Conservation (phyloP, 768 basidiomycete species). For the Crassisporium funariophilum region DNA sequence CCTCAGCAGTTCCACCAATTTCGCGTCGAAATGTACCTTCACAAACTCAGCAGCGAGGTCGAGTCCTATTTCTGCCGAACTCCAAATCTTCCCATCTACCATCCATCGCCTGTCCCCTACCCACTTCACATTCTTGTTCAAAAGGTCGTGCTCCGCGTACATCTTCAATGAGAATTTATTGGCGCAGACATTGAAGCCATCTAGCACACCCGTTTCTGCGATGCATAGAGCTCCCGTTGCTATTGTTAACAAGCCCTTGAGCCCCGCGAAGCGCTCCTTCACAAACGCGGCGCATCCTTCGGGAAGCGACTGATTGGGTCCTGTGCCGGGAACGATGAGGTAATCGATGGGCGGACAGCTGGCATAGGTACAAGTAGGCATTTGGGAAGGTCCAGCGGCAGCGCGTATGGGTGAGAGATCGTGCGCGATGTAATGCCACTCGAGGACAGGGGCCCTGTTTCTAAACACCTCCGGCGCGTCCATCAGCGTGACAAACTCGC, state of each 20-base stretch:
- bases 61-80: constrained; percentile 25
- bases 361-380: constrained; percentile 21
- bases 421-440: constrained; percentile 26
- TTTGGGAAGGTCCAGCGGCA: constrained; percentile 19
- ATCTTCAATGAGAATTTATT: constrained; percentile 20
- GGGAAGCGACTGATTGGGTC: constrained; percentile 13
- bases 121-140: constrained; percentile 28
- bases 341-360: constrained; percentile 26
- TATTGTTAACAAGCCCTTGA: constrained; percentile 22
- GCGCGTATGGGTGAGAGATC: constrained; percentile 17
- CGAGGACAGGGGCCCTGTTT: constrained; percentile 21
- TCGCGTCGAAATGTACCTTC: constrained; percentile 21
- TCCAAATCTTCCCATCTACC: constrained; percentile 30
- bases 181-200: constrained; percentile 22
- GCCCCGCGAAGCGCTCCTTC: constrained; percentile 12
- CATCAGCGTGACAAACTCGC: neutral
- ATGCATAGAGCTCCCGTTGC: constrained; percentile 23
- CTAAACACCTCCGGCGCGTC: constrained; percentile 3
- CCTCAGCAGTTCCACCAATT: constrained; percentile 18
- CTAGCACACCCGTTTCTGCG: constrained; percentile 23
- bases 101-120: constrained; percentile 26
- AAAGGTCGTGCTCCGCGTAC: constrained; percentile 6
- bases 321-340: constrained; percentile 26
- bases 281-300: constrained; percentile 19
- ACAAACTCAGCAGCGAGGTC: constrained; percentile 29